A percentile compares a stretch with the other conserved stretches of the same genome.
phyloP scores from a whole-genome alignment of 2,329 filamentous ascomycete genomes.

The Coniochaeta pulveracea region DNA sequence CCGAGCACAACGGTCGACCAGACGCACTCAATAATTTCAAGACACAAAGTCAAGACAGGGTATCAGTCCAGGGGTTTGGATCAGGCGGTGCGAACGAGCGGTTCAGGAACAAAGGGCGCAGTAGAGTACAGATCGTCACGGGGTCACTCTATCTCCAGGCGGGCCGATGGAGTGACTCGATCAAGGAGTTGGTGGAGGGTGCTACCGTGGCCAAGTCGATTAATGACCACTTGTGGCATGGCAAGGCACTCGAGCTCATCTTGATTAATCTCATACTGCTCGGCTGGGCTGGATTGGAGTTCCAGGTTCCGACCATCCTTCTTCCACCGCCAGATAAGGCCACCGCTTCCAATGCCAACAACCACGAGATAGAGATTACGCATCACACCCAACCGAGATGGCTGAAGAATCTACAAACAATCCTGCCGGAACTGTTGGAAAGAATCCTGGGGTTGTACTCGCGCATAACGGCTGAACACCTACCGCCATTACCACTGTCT shows the following conservation, averaged over 20 bases:
- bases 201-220: conserved; percentile 65
- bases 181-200: conserved; percentile 73
- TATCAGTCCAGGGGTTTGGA: conserved; percentile 61
- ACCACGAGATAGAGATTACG: conserved; percentile 26
- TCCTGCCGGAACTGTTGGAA: conserved; percentile 65
- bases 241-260: conserved; percentile 84
- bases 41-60: conserved; percentile 42
- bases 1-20: conserved; percentile 28
- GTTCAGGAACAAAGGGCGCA: conserved; percentile 70
- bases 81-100: conserved; percentile 62
- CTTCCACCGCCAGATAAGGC: conserved; percentile 37
- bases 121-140: conserved; percentile 66
- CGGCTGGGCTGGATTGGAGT: conserved; percentile 74
- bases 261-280: conserved; percentile 73
- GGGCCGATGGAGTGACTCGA: conserved; percentile 79
- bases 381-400: conserved; percentile 37
- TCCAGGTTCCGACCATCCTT: conserved; percentile 56
- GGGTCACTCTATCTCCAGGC: conserved; percentile 81
- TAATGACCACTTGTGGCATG: conserved; percentile 95
- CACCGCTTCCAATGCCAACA: conserved; percentile 15
- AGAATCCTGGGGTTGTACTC: conserved; percentile 66
- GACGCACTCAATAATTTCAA: conserved; percentile 31
- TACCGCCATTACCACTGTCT: conserved; percentile 60
- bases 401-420: conserved; percentile 39
- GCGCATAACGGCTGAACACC: conserved; percentile 56